Evolutionary conservation across 352 stramenopile genomes (phyloP).

Genomic region (Aphanomyces cochlioides): DNA sequence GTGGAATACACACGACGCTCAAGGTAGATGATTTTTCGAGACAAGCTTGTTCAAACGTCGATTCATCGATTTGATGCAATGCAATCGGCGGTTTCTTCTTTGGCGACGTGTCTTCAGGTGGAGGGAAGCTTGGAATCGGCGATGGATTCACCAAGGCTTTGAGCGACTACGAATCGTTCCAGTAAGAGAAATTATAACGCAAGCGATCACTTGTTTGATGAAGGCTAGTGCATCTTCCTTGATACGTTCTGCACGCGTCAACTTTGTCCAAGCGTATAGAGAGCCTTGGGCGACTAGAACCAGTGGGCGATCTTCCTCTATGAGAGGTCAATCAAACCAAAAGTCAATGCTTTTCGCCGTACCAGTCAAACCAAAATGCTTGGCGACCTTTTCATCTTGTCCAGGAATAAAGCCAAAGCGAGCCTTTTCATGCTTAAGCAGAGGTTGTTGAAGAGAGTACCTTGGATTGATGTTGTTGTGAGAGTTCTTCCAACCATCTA

Average conservation of each 20-base stretch:
- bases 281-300: constrained; percentile 57
- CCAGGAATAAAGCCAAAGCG: constrained; percentile 57
- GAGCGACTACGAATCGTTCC: constrained; percentile 34
- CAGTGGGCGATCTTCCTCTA: constrained; percentile 47
- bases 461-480: constrained; percentile 51
- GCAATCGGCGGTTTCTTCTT: constrained; percentile 62
- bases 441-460: constrained; percentile 23
- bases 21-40: constrained; percentile 56
- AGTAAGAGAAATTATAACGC: not conserved
- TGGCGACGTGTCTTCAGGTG: constrained; percentile 44
- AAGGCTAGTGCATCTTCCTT: constrained; percentile 58
- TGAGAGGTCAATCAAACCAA: not conserved
- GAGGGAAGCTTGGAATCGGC: constrained; percentile 57
- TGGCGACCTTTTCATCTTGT: constrained; percentile 62
- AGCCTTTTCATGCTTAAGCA: constrained; percentile 29
- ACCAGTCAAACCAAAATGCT: constrained; percentile 56
- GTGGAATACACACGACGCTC: constrained; percentile 60
- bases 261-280: constrained; percentile 46
- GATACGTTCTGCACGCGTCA: constrained; percentile 37
- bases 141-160: constrained; percentile 34
- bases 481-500: constrained; percentile 57
- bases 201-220: constrained; percentile 35
- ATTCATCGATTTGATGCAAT: constrained; percentile 42
- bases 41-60: constrained; percentile 41
- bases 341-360: not conserved